Percentiles rank a stretch among this genome's conserved stretches.
Evolutionary conservation across 805 yeast species (phyloP).

Genomic region (Isabelozyma pseudorhagii): DNA sequence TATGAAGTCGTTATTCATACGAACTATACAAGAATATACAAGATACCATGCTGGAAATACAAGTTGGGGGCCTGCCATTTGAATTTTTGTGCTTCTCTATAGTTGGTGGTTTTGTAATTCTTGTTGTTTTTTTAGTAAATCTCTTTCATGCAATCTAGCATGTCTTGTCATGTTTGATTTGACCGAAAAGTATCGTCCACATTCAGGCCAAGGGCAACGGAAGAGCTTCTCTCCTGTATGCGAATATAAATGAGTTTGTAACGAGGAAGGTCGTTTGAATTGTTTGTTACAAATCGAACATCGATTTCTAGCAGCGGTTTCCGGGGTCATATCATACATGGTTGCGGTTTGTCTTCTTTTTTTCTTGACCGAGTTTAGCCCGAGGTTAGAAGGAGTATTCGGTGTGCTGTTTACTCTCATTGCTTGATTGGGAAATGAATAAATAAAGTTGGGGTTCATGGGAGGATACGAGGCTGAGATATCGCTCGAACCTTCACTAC

Average conservation of each 20-base stretch:
- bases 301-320: slow-evolving; percentile 44
- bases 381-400: not conserved
- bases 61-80: not conserved
- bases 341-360: slow-evolving; percentile 18
- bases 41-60: slow-evolving; percentile 1
- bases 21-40: not conserved
- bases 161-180: slow-evolving; percentile 82
- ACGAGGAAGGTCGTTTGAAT: slow-evolving; percentile 79
- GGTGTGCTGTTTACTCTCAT: slow-evolving; percentile 6
- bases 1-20: not conserved
- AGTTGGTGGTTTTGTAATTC: not conserved
- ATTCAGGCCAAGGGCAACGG: slow-evolving; percentile 50
- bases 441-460: not conserved
- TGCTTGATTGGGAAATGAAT: not conserved
- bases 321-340: slow-evolving; percentile 34
- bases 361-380: slow-evolving; percentile 2
- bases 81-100: not conserved
- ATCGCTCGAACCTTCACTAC: not conserved
- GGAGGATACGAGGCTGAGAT: not conserved
- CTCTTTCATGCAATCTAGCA: slow-evolving; percentile 55
- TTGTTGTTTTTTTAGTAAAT: slow-evolving; percentile 6
- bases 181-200: slow-evolving; percentile 70
- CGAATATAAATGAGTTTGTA: slow-evolving; percentile 74
- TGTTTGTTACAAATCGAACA: slow-evolving; percentile 65
- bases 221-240: slow-evolving; percentile 48